A percentile compares a stretch with the other conserved stretches of the same genome.
Conservation (phyloP, 495 filamentous ascomycete species). For the Xylaria scruposa region DNA sequence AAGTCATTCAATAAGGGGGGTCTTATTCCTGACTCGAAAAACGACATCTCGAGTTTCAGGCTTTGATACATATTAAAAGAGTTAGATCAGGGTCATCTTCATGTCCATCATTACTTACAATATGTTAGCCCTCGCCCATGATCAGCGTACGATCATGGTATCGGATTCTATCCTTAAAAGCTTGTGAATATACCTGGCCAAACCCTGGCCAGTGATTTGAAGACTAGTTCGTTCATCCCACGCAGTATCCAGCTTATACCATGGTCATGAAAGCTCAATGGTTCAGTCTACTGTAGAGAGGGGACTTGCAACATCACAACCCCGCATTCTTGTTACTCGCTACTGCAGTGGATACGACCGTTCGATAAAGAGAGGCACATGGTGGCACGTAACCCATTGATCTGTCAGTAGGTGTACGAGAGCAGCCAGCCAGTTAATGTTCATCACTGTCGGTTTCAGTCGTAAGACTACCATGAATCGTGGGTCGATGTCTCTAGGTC, state of each 20-base stretch:
- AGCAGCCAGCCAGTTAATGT: not conserved
- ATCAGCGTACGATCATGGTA: not conserved
- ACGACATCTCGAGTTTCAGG: not conserved
- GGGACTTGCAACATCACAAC: conserved; percentile 8
- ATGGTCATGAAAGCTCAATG: not conserved
- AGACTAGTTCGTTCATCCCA: not conserved
- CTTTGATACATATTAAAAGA: not conserved
- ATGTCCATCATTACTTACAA: not conserved
- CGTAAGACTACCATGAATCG: not conserved
- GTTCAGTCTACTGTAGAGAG: not conserved
- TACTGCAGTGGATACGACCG: not conserved
- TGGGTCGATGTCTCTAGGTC: not conserved
- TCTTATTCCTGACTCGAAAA: not conserved
- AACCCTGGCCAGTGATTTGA: not conserved
- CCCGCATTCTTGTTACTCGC: conserved; percentile 13
- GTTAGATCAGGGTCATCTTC: not conserved
- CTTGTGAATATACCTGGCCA: not conserved
- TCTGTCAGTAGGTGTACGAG: not conserved
- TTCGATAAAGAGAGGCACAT: not conserved
- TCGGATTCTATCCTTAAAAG: not conserved
- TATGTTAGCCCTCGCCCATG: not conserved
- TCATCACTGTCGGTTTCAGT: not conserved
- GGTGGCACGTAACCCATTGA: conserved; percentile 2
- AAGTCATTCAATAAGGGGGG: not conserved
- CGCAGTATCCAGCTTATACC: not conserved